Conservation (phyloP, 768 basidiomycete genomes). For the Amanita rimosa region DNA sequence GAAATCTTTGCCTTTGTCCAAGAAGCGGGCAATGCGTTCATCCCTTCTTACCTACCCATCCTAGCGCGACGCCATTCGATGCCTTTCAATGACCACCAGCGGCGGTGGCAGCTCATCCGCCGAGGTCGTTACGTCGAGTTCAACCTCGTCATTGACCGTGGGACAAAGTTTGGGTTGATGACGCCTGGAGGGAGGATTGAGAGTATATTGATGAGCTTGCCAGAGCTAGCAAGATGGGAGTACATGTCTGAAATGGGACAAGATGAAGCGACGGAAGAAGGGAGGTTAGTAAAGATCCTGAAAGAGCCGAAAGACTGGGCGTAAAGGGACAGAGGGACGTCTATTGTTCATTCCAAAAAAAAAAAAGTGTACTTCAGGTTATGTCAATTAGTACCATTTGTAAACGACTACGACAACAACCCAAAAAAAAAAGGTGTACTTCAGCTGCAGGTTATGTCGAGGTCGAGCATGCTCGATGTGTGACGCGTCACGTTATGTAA, state of each 20-base stretch:
- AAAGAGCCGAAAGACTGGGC: conserved; percentile 57
- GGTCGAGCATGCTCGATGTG: no score
- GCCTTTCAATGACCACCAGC: conserved; percentile 51
- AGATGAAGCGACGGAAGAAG: conserved; percentile 52
- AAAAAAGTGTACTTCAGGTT: no score
- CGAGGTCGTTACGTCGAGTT: conserved; percentile 94
- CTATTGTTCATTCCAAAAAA: no score
- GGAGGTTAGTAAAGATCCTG: conserved; percentile 47
- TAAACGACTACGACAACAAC: no score
- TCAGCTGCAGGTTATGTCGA: no score
- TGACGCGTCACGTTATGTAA: no score
- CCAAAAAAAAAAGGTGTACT: no score
- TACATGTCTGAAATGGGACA: conserved; percentile 71
- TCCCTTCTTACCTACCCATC: conserved; percentile 88
- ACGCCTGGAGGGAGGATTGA: conserved; percentile 83
- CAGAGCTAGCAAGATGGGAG: conserved; percentile 84
- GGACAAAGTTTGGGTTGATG: conserved; percentile 78
- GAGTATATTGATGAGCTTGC: conserved; percentile 84
- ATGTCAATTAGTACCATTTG: no score
- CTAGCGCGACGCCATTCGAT: conserved; percentile 44
- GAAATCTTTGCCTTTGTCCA: conserved; percentile 73
- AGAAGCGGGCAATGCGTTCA: conserved; percentile 65
- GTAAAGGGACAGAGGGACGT: no score
- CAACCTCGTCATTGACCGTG: conserved; percentile 78
- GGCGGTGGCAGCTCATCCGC: conserved; percentile 89